Evolutionary conservation across 176 grass and related monocot genomes (phyloP).

Genomic region (Bromus sterilis): DNA sequence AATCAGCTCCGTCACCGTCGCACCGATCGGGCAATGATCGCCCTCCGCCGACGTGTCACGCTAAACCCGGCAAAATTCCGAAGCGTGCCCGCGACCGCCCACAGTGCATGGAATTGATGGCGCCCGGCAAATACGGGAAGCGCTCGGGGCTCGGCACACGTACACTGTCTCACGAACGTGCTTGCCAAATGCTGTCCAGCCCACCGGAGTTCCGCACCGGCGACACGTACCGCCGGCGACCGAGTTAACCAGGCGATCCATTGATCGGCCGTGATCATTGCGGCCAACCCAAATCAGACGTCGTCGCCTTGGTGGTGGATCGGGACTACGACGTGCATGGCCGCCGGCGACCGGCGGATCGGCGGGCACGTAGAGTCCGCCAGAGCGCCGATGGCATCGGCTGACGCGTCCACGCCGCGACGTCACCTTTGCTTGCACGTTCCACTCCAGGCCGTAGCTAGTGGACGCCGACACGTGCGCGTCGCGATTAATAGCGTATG

Average conservation of each 20-base stretch:
- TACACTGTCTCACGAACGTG: neutral
- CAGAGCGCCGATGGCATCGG: neutral
- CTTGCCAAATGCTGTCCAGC: neutral
- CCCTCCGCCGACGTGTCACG: neutral
- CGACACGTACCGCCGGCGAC: neutral
- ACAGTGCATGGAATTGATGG: neutral
- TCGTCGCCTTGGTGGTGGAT: conserved; percentile 1
- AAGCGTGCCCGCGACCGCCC: neutral
- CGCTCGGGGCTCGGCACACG: conserved; percentile 19
- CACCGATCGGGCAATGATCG: neutral
- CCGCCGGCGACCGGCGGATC: neutral
- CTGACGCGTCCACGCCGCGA: neutral
- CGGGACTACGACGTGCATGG: neutral
- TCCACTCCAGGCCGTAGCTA: neutral
- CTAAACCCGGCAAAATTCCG: neutral
- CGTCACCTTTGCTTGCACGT: neutral
- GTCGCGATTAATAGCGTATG: neutral
- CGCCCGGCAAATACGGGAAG: neutral
- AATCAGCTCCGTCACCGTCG: neutral
- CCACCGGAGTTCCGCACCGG: neutral
- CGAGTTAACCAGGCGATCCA: neutral
- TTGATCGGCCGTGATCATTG: neutral
- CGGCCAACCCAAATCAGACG: neutral
- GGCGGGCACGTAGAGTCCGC: neutral
- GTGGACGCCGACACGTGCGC: neutral